These are phyloP conservation scores for Penicillium nordicum DNA, from an alignment of 2,329 filamentous ascomycete species.

Conservation along the genomic window DNA sequence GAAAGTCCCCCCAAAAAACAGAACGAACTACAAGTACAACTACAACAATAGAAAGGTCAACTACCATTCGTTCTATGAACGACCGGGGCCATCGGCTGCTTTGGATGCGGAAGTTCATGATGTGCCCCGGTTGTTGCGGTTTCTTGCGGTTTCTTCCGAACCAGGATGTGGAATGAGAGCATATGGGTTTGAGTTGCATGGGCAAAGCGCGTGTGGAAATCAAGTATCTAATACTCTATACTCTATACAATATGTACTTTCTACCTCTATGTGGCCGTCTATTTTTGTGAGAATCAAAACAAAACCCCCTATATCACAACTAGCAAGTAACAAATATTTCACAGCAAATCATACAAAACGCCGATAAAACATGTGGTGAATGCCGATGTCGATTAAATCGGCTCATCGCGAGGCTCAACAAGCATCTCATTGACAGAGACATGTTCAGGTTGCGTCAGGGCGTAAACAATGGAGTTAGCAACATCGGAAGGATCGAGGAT, in stretches of 20 bases:
- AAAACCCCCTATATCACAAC: constrained; percentile 2
- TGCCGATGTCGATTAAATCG: constrained; percentile 51
- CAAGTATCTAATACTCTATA: constrained; percentile 1
- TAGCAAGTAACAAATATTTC: neutral
- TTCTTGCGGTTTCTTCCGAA: too few relatives aligned
- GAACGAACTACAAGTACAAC: too few relatives aligned
- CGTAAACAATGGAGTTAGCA: constrained; percentile 69
- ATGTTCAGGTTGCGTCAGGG: constrained; percentile 68
- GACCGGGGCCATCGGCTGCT: neutral
- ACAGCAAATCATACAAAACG: neutral
- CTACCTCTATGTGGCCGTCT: constrained; percentile 6
- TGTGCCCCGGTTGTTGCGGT: neutral
- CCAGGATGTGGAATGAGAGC: neutral
- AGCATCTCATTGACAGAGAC: constrained; percentile 77
- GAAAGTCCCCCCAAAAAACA: too few relatives aligned
- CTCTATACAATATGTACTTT: constrained; percentile 5
- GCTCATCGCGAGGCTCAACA: constrained; percentile 74
- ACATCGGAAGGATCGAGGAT: constrained; percentile 72
- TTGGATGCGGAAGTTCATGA: neutral
- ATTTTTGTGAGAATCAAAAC: constrained; percentile 1
- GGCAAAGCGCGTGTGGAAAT: constrained; percentile 6
- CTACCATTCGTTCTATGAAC: neutral
- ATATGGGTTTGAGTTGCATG: constrained; percentile 3
- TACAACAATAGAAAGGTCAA: too few relatives aligned
- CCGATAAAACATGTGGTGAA: neutral